Evolutionary conservation across 2,329 filamentous ascomycete species (phyloP).

Genomic region (Pseudopithomyces chartarum): DNA sequence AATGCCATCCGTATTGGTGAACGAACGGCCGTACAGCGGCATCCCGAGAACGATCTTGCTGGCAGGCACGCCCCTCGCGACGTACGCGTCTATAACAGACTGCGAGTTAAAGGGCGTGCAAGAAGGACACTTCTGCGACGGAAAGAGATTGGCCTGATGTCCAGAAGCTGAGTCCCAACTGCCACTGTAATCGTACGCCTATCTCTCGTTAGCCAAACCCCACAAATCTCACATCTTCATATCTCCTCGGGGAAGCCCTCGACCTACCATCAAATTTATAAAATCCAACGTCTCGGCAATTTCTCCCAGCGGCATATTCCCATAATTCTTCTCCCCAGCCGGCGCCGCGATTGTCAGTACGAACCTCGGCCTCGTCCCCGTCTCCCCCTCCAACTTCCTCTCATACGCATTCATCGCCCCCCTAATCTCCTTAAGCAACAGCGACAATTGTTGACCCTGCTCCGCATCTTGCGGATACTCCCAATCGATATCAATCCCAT

Average conservation of each 20-base stretch:
- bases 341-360: slow-evolving; percentile 53
- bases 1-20: slow-evolving; percentile 75
- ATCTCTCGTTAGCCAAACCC: slow-evolving; percentile 1
- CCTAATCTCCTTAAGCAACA: slow-evolving; percentile 47
- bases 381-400: slow-evolving; percentile 28
- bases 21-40: slow-evolving; percentile 89
- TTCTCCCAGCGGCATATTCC: slow-evolving; percentile 46
- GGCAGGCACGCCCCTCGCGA: slow-evolving; percentile 61
- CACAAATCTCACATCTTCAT: neutral
- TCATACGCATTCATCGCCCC: slow-evolving; percentile 49
- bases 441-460: slow-evolving; percentile 49
- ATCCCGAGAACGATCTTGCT: slow-evolving; percentile 86
- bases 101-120: slow-evolving; percentile 80
- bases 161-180: slow-evolving; percentile 75
- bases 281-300: slow-evolving; percentile 54
- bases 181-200: slow-evolving; percentile 66
- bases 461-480: slow-evolving; percentile 49
- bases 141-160: slow-evolving; percentile 81
- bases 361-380: slow-evolving; percentile 45
- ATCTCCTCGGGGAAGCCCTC: too few species aligned
- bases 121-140: slow-evolving; percentile 59
- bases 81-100: slow-evolving; percentile 73
- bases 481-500: slow-evolving; percentile 54
- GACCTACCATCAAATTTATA: slow-evolving; percentile 53
- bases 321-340: slow-evolving; percentile 50